Percentiles rank a stretch among this genome's conserved stretches.
Conservation (phyloP, 148 eudicot genomes). For the Persicaria maculosa region DNA sequence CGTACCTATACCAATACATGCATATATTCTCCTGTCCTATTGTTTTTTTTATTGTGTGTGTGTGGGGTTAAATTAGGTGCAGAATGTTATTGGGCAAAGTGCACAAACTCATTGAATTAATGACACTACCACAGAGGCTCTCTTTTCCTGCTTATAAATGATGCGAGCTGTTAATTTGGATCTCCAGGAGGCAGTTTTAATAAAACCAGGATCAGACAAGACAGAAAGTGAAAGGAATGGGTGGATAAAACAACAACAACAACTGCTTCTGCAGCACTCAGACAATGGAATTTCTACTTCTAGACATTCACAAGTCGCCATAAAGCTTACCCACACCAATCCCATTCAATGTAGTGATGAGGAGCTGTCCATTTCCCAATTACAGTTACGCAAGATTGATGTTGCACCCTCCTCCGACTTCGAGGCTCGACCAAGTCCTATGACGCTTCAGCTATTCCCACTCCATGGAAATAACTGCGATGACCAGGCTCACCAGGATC, state of each 20-base stretch:
- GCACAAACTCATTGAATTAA: background rate
- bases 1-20: background rate
- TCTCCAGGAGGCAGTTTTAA: background rate
- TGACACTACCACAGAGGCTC: background rate
- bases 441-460: background rate
- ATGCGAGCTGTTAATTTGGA: background rate
- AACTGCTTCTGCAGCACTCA: background rate
- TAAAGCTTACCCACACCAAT: background rate
- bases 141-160: background rate
- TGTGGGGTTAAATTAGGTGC: conserved; percentile 1
- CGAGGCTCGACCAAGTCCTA: no score
- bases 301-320: conserved; percentile 4
- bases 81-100: conserved; percentile 13
- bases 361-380: no score
- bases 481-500: background rate
- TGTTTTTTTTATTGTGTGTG: background rate
- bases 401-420: no score
- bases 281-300: conserved; percentile 11
- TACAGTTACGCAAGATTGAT: no score
- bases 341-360: no score
- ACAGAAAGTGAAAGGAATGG: conserved; percentile 9
- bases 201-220: background rate
- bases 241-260: conserved; percentile 2
- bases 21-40: background rate
- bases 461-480: background rate